Evolutionary conservation across 2,329 filamentous ascomycete genomes (phyloP).

Genomic region (Aspergillus brasiliensis): DNA sequence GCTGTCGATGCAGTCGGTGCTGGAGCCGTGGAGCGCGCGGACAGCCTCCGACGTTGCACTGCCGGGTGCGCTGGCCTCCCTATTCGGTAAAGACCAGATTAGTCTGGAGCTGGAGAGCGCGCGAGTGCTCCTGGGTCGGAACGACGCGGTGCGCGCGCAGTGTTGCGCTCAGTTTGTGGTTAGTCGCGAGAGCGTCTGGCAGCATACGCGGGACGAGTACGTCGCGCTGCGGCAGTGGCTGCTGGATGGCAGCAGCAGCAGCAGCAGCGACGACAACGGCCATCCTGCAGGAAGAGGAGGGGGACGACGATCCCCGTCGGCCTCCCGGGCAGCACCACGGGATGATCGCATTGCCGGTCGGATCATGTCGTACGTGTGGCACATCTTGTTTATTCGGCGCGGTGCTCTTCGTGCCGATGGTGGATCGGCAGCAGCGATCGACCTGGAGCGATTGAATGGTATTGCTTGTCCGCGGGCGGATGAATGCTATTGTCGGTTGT

Average conservation of each 20-base stretch:
- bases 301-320: neutral
- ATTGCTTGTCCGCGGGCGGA: conserved; percentile 40
- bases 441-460: conserved; percentile 41
- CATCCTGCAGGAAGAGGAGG: too few species aligned
- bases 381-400: conserved; percentile 49
- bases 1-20: conserved; percentile 38
- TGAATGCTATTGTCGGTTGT: conserved; percentile 50
- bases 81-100: conserved; percentile 38
- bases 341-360: conserved; percentile 49
- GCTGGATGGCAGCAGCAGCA: conserved; percentile 48
- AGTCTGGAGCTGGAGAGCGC: neutral
- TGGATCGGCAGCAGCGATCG: conserved; percentile 25
- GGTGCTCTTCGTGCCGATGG: conserved; percentile 5
- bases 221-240: conserved; percentile 58
- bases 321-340: conserved; percentile 36
- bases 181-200: conserved; percentile 50
- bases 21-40: conserved; percentile 49
- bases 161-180: conserved; percentile 63
- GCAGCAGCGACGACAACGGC: conserved; percentile 12
- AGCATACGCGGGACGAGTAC: conserved; percentile 55
- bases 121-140: conserved; percentile 35
- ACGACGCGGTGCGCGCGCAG: conserved; percentile 49
- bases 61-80: conserved; percentile 34
- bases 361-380: conserved; percentile 55
- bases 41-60: conserved; percentile 43